These are phyloP conservation scores for Quercus parvula DNA, from an alignment of 306 rosid genomes.

Conservation along the genomic window DNA sequence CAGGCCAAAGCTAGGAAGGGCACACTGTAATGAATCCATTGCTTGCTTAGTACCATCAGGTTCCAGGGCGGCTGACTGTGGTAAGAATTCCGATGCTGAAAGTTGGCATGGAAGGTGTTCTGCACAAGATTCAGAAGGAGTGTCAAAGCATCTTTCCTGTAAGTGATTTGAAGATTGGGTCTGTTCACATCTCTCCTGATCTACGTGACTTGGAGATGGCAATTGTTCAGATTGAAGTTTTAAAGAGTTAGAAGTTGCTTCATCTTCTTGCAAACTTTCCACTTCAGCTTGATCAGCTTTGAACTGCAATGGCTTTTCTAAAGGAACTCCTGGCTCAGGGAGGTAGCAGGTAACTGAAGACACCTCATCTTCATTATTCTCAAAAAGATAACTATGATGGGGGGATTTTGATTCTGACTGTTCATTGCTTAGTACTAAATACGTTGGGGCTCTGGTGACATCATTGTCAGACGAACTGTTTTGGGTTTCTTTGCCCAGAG, in stretches of 20 bases:
- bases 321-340: conserved; percentile 32
- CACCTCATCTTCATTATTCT: conserved; percentile 20
- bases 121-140: conserved; percentile 28
- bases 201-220: conserved; percentile 10
- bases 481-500: conserved; percentile 27
- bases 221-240: conserved; percentile 33
- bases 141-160: conserved; percentile 30
- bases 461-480: conserved; percentile 29
- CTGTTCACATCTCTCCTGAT: conserved; percentile 17
- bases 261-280: conserved; percentile 30
- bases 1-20: conserved; percentile 33
- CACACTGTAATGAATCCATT: conserved; percentile 33
- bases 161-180: conserved; percentile 22
- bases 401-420: conserved; percentile 30
- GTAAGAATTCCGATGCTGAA: conserved; percentile 30
- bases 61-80: conserved; percentile 33
- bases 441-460: conserved; percentile 24
- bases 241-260: conserved; percentile 29
- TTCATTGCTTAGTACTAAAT: conserved; percentile 28
- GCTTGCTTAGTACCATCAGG: conserved; percentile 23
- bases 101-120: conserved; percentile 32
- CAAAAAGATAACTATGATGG: conserved; percentile 26
- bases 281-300: conserved; percentile 36
- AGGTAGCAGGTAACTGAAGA: conserved; percentile 33
- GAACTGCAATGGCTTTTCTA: conserved; percentile 28